These are phyloP conservation scores for Trametes versicolor DNA, from an alignment of 1,284 basidiomycete species.

Conservation along the genomic window DNA sequence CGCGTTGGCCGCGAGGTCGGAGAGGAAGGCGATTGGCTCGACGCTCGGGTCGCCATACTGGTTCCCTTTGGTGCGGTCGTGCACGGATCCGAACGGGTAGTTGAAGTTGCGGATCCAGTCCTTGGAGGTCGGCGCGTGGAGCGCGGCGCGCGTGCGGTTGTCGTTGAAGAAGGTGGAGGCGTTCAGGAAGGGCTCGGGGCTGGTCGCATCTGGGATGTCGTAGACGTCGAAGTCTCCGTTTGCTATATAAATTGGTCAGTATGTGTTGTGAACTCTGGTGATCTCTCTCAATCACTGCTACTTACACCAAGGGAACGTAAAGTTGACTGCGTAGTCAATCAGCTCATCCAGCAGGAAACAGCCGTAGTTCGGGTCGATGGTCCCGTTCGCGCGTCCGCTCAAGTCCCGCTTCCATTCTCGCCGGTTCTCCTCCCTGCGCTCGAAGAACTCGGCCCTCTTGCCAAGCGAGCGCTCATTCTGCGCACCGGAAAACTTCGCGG, in stretches of 20 bases:
- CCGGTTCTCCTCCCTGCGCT: slow-evolving; percentile 31
- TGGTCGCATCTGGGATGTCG: slow-evolving; percentile 63
- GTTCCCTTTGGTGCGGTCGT: slow-evolving; percentile 33
- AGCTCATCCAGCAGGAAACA: slow-evolving; percentile 46
- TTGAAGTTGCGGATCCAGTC: slow-evolving; percentile 59
- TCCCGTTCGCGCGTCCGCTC: slow-evolving; percentile 39
- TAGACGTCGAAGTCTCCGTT: slow-evolving; percentile 49
- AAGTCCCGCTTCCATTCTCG: slow-evolving; percentile 40
- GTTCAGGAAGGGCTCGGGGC: slow-evolving; percentile 58
- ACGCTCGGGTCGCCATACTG: slow-evolving; percentile 54
- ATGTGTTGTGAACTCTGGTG: neutral
- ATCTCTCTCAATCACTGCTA: slow-evolving; percentile 17
- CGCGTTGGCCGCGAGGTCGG: slow-evolving; percentile 43
- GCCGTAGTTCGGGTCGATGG: slow-evolving; percentile 47
- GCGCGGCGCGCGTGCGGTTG: slow-evolving; percentile 58
- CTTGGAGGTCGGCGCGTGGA: slow-evolving; percentile 73
- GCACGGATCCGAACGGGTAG: slow-evolving; percentile 58
- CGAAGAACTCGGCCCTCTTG: slow-evolving; percentile 25
- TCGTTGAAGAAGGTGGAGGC: slow-evolving; percentile 69
- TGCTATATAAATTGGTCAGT: slow-evolving; percentile 22
- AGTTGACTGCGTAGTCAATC: slow-evolving; percentile 48
- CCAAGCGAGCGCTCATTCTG: slow-evolving; percentile 17
- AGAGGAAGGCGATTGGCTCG: slow-evolving; percentile 44
- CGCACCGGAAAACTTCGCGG: slow-evolving; percentile 26
- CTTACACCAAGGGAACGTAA: slow-evolving; percentile 70